phyloP scores from a whole-genome alignment of 768 basidiomycete genomes.

The Rhizopogon sp. region DNA sequence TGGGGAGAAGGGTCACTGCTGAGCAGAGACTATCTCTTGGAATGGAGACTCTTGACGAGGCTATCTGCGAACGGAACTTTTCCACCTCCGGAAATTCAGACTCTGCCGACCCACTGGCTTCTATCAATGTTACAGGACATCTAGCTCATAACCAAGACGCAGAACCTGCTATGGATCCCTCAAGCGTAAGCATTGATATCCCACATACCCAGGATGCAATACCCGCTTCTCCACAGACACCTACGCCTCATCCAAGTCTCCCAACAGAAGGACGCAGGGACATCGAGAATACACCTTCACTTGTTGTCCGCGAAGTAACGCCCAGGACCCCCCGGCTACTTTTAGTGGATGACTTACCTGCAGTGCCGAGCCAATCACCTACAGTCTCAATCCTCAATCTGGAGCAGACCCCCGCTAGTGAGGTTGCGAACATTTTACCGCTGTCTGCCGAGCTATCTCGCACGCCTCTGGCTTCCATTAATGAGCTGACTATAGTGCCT shows the following conservation, averaged over 20 bases:
- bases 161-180: not conserved
- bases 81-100: not conserved
- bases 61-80: not conserved
- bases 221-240: not conserved
- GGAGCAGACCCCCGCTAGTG: not conserved
- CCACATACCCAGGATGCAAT: not conserved
- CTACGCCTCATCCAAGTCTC: not conserved
- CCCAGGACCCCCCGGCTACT: not conserved
- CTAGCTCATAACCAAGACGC: not conserved
- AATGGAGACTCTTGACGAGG: not conserved
- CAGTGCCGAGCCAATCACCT: slow-evolving; percentile 6
- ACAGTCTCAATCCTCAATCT: slow-evolving; percentile 16
- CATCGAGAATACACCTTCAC: not conserved
- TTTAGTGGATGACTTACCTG: not conserved
- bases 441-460: not conserved
- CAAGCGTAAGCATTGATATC: not conserved
- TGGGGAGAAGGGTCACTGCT: slow-evolving; percentile 39
- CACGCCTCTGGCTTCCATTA: not conserved
- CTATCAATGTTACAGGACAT: not conserved
- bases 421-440: not conserved
- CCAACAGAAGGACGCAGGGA: not conserved
- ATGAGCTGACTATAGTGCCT: not conserved
- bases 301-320: not conserved
- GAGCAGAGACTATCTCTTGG: slow-evolving; percentile 4
- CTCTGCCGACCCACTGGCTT: not conserved